A percentile compares a stretch with the other conserved stretches of the same genome.
phyloP scores from a whole-genome alignment of 352 stramenopile species.

The Pythium myriotylum region DNA sequence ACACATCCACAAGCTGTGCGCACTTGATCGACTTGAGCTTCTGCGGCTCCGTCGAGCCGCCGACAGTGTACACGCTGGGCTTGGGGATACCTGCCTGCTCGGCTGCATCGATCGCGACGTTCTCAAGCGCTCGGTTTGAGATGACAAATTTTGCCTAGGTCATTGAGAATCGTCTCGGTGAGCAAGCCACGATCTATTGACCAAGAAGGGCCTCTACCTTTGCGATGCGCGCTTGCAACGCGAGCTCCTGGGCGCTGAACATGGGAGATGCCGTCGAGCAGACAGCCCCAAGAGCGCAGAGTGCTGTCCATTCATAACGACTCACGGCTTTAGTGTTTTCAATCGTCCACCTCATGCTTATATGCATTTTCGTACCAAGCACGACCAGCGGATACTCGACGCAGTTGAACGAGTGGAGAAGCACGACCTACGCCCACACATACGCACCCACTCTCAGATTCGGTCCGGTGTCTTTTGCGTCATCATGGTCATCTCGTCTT shows the following conservation, averaged over 20 bases:
- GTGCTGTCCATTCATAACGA: too few species aligned
- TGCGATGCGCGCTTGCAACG: conserved; percentile 42
- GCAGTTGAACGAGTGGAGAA: conserved; percentile 72
- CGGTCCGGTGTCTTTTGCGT: too few species aligned
- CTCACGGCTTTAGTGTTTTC: too few species aligned
- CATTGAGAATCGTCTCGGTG: too few species aligned
- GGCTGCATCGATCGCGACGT: conserved; percentile 47
- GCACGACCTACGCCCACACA: too few species aligned
- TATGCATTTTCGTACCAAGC: too few species aligned
- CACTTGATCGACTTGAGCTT: conserved; percentile 57
- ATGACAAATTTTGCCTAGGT: conserved; percentile 54
- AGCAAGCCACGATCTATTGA: too few species aligned
- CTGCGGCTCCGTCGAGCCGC: conserved; percentile 21
- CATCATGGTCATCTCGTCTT: too few species aligned
- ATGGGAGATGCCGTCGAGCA: conserved; percentile 59
- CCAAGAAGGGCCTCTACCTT: too few species aligned
- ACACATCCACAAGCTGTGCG: too few species aligned
- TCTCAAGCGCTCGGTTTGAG: conserved; percentile 53
- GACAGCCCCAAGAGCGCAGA: conserved; percentile 53
- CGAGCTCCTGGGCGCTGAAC: conserved; percentile 51
- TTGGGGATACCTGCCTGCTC: conserved; percentile 32
- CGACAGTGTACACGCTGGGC: conserved; percentile 55
- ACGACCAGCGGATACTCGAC: conserved; percentile 57
- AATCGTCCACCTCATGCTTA: too few species aligned
- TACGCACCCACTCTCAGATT: too few species aligned